phyloP scores from a whole-genome alignment of 371 early-diverging fungal species.

The Vairimorpha apis region DNA sequence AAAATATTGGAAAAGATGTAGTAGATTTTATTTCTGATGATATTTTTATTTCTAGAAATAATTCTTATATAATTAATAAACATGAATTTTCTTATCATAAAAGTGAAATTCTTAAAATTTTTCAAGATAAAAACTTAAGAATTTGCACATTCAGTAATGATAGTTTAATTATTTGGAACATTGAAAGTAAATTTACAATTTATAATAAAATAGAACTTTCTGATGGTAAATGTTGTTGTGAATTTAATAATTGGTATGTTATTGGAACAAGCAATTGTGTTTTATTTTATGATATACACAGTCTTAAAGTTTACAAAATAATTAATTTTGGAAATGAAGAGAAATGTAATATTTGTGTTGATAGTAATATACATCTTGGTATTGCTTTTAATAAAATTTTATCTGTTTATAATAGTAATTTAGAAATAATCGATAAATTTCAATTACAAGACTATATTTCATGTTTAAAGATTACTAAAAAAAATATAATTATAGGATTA shows the following conservation, averaged over 20 bases:
- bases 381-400: constrained; percentile 17
- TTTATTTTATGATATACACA: constrained; percentile 20
- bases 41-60: constrained; percentile 25
- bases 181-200: not conserved
- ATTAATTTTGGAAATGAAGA: not conserved
- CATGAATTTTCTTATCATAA: constrained; percentile 14
- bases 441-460: constrained; percentile 36
- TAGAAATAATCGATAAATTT: constrained; percentile 22
- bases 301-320: not conserved
- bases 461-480: constrained; percentile 36
- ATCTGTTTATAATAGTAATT: constrained; percentile 11
- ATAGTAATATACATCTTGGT: not conserved
- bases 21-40: constrained; percentile 13
- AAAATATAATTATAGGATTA: constrained; percentile 35
- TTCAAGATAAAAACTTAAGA: constrained; percentile 13
- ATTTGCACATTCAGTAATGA: constrained; percentile 34
- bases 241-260: constrained; percentile 7
- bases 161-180: constrained; percentile 42
- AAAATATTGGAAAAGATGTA: not conserved
- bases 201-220: constrained; percentile 13
- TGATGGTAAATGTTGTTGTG: constrained; percentile 9
- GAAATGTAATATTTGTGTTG: not conserved
- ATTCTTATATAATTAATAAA: constrained; percentile 15
- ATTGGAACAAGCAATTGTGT: constrained; percentile 9
- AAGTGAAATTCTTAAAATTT: constrained; percentile 2